Evolutionary conservation across 352 stramenopile genomes (phyloP).

Genomic region (Globisporangium echinulatum): DNA sequence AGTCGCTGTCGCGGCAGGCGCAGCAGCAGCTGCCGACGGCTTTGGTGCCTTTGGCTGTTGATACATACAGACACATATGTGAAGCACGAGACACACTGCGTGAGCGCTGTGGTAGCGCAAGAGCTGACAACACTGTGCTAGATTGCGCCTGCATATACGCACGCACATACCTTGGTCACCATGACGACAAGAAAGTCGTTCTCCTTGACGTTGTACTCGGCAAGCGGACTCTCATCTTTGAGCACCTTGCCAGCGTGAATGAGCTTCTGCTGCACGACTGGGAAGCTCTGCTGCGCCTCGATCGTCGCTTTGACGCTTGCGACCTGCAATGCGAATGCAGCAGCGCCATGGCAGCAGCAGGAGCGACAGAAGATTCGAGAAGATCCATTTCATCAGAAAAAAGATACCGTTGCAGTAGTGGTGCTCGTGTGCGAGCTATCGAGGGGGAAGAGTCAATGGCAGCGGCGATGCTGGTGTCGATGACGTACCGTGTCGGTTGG

Average conservation of each 20-base stretch:
- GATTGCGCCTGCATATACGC: too few relatives aligned
- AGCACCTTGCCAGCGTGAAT: constrained; percentile 87
- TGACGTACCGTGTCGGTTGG: constrained; percentile 53
- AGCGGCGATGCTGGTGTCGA: too few relatives aligned
- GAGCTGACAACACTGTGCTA: too few relatives aligned
- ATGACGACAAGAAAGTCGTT: constrained; percentile 87
- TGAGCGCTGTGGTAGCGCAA: background rate
- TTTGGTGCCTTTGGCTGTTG: constrained; percentile 53
- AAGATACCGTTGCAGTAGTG: background rate
- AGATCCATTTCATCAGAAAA: constrained; percentile 7
- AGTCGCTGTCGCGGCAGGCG: constrained; percentile 20
- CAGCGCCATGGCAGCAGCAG: background rate
- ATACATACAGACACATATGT: background rate
- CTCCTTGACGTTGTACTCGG: constrained; percentile 84
- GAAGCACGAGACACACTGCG: background rate
- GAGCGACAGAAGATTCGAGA: constrained; percentile 5
- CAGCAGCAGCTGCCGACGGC: constrained; percentile 19
- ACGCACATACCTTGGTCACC: constrained; percentile 64
- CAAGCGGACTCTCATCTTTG: constrained; percentile 75
- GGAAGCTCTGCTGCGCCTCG: constrained; percentile 61
- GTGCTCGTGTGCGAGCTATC: background rate
- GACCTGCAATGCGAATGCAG: constrained; percentile 30
- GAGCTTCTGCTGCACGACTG: constrained; percentile 73
- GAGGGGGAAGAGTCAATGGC: background rate
- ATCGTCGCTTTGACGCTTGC: constrained; percentile 77